These are phyloP conservation scores for Sphaerosporella brunnea DNA, from an alignment of 495 filamentous ascomycete species.

Conservation along the genomic window DNA sequence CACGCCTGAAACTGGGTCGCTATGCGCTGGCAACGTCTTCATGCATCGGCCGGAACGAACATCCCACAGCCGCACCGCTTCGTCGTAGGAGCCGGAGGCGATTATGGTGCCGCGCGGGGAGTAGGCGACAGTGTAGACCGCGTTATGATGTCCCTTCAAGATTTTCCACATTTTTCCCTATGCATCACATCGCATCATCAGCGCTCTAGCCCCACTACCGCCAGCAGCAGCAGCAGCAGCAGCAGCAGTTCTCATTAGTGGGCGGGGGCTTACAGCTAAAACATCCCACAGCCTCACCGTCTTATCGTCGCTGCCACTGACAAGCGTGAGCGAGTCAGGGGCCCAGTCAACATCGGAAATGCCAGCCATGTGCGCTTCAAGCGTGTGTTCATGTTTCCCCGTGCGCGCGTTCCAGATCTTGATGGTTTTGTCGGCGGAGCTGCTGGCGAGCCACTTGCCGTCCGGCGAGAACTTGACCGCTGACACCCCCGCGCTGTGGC, in stretches of 20 bases:
- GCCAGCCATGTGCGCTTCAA: constrained; percentile 88
- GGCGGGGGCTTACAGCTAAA: constrained; percentile 39
- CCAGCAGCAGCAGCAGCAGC: too few species aligned
- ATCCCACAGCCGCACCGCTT: constrained; percentile 94
- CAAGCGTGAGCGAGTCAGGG: constrained; percentile 68
- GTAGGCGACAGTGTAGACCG: constrained; percentile 84
- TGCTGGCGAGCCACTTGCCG: constrained; percentile 73
- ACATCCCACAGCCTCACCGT: constrained; percentile 85
- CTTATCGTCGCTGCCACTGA: constrained; percentile 90
- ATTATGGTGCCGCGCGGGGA: constrained; percentile 93
- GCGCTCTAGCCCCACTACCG: constrained; percentile 10
- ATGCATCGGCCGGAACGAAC: constrained; percentile 66
- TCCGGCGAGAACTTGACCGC: constrained; percentile 81
- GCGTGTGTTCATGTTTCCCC: constrained; percentile 60
- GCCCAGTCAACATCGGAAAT: constrained; percentile 81
- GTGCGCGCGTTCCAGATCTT: constrained; percentile 77
- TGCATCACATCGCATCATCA: background rate
- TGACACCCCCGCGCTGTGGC: constrained; percentile 64
- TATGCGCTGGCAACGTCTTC: constrained; percentile 82
- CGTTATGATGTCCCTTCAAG: constrained; percentile 80
- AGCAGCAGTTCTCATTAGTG: too few species aligned
- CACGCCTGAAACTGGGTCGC: constrained; percentile 82
- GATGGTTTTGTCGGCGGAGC: constrained; percentile 70
- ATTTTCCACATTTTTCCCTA: constrained; percentile 37
- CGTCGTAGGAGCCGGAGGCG: constrained; percentile 85